Evolutionary conservation across 768 basidiomycete genomes (phyloP), one percentile per base, ranked within the genome.

Genomic region (Calocera cornea): DNA sequence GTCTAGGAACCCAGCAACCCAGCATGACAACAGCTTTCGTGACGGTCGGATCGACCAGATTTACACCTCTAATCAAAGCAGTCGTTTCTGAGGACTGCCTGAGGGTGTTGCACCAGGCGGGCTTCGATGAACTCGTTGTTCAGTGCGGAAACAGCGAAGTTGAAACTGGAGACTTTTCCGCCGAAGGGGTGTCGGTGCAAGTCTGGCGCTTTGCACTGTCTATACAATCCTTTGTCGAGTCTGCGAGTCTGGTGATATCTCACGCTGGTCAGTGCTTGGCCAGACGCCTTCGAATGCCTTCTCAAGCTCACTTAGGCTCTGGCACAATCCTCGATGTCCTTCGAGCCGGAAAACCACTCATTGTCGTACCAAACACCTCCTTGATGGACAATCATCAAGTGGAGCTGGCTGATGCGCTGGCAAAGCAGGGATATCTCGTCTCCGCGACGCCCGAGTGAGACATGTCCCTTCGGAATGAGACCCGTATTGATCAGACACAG

Each of bases 291-390:
- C 2, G 11, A 41, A 11, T 27, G 12, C 1, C 29, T 44, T 22
- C 34, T 50, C 27, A 64, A 65, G 41, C 29, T 47, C 64, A 17
- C 44, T 47, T 68, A 97, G 95, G 95, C 65, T 89, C 95, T 24
- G 95, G 95, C 12, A 97, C 95, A 2, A 94, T 98, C 72, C 82
- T 98, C 34, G 91, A 95, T 50, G 91, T 87, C 11, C 79, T 97
- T 63, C 81, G 93, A 34, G 79, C 84, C 64, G 80, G 82, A 60
- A 92, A 89, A 73, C 83, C 84, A 7, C 79, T 99, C 70, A 87
- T 99, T 70, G 88, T 90, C 2, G 86, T 97, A 1, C 94, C 94
- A 12, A 99, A 99, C 75, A 79, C 86, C 47, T 88, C 90, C 0
- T 79, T 99, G 34, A 83, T 95, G 75, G 88, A 97, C 75, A 90